Base-by-base conservation (phyloP, 2,329 filamentous ascomycete genomes). In the Simplicillium sp. region DNA sequence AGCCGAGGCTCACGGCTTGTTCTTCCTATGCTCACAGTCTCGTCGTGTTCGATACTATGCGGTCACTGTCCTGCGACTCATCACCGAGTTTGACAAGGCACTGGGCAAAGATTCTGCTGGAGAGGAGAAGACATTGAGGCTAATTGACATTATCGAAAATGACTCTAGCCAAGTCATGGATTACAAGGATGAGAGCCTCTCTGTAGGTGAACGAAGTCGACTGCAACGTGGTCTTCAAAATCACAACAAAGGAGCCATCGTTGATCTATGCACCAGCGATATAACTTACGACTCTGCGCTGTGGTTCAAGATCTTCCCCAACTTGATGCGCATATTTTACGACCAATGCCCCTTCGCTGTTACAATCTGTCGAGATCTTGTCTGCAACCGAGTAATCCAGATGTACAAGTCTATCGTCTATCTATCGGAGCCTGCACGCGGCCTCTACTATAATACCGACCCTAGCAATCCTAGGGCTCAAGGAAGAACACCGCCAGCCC, bases 241-340 rank as follows among this genome's bases (percentile, higher is more conserved):
- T 56, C 86, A 80, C 54, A 87, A 87, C 50, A 82, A 89, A 52
- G 89, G 87, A 47, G 90, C 87, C 3, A 67, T 98, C 14, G 84
- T 97, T 29, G 90, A 97, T 57, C 75, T 98, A 17, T 97, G 92
- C 62, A 90, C 87, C 50, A 97, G 92, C 62, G 92, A 97, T 51
- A 80, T 92, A 18, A 87, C 88, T 1, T 96, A 97, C 54, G 92
- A 98, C 57, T 83, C 87, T 3, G 94, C 89, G 0, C 66, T 98
- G 11, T 98, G 92, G 92, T 94, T 92, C 65, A 98, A 97, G 56
- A 83, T 97, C 14, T 98, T 98, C 54, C 94, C 92, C 3, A 97
- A 96, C 54, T 73, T 98, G 28, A 85, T 98, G 42, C 80, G 87
- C 11, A 83, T 94, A 49, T 87, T 88, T 44, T 94, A 87, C 54